Conservation (phyloP, 208 protist species). For the Leishmania tarentolae region DNA sequence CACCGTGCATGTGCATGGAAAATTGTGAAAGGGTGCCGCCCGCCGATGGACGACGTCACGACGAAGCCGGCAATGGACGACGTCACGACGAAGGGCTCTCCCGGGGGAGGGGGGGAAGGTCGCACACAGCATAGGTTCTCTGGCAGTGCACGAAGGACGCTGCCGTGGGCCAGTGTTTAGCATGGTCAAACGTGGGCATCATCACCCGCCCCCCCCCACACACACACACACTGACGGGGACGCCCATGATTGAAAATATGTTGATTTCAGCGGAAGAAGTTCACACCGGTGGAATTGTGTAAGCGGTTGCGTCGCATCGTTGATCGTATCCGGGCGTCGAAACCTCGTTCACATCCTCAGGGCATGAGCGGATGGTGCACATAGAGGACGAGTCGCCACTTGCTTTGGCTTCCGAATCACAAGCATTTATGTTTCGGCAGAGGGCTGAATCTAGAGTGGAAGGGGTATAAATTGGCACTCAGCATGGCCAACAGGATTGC, state of each 20-base stretch:
- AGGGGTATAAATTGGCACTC: too few species aligned
- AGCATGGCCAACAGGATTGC: too few species aligned
- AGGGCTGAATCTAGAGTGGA: too few species aligned
- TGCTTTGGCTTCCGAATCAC: too few species aligned
- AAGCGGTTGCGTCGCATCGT: not conserved
- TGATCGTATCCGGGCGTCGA: constrained; percentile 18
- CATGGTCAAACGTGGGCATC: not conserved
- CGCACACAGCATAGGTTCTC: not conserved
- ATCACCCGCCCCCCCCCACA: not conserved
- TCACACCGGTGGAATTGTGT: not conserved
- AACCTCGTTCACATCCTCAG: constrained; percentile 20
- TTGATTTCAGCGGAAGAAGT: not conserved
- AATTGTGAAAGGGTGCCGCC: not conserved
- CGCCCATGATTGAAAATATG: constrained; percentile 3
- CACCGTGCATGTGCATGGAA: not conserved
- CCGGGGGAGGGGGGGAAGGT: not conserved
- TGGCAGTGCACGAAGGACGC: not conserved
- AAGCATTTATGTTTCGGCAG: too few species aligned
- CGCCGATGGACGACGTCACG: not conserved
- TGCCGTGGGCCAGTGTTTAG: not conserved
- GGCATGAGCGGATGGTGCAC: not conserved
- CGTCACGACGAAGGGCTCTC: not conserved
- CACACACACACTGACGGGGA: too few species aligned
- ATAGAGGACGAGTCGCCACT: too few species aligned
- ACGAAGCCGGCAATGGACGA: not conserved